A percentile compares a stretch with the other conserved stretches of the same genome.
Conservation (phyloP, 805 yeast species). For the Spathaspora arborariae region DNA sequence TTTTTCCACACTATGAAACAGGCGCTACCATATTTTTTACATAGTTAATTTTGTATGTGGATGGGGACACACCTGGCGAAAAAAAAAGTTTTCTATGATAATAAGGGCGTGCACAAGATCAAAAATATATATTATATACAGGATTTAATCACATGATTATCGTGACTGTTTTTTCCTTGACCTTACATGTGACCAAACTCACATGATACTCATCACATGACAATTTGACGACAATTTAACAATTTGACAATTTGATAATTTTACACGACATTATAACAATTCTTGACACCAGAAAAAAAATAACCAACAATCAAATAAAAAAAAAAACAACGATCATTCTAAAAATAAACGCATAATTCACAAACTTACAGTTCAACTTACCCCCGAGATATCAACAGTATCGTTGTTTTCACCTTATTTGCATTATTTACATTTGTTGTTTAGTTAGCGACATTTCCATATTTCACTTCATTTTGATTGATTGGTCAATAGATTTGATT, state of each 20-base stretch:
- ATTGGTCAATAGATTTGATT: constrained; percentile 7
- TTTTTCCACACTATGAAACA: neutral
- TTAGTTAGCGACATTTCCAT: neutral
- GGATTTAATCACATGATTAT: constrained; percentile 6
- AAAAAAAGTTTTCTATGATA: neutral
- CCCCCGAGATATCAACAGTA: neutral
- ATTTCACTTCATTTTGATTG: constrained; percentile 6
- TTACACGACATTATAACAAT: neutral
- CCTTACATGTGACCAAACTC: neutral
- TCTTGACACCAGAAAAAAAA: neutral
- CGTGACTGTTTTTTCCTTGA: constrained; percentile 2
- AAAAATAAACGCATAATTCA: neutral
- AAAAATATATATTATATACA: neutral
- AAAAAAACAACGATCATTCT: neutral
- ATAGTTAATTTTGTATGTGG: neutral
- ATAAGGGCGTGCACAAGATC: neutral
- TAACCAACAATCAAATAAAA: neutral
- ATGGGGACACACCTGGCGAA: neutral
- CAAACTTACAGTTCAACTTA: neutral
- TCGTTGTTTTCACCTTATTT: neutral
- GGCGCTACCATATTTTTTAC: neutral
- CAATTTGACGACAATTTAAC: neutral
- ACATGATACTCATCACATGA: neutral
- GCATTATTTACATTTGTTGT: neutral
- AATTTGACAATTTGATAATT: neutral